Base-by-base conservation (phyloP, 1,284 basidiomycete species). In the Apiotrichum mycotoxinovorans region DNA sequence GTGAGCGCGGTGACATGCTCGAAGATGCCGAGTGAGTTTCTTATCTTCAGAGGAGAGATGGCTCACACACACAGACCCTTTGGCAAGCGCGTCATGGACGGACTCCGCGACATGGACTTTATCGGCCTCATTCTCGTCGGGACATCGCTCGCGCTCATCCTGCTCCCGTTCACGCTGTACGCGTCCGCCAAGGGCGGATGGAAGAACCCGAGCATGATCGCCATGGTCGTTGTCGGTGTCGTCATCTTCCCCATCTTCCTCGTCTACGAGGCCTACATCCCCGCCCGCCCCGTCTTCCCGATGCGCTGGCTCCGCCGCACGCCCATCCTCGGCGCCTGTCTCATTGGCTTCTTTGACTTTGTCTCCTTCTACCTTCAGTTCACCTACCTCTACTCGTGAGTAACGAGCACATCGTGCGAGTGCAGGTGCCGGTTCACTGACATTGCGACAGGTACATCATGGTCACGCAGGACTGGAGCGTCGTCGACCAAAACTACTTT, bases 321-420 rank as follows among this genome's bases (percentile, higher is more conserved):
- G 15, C 82, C 81, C 37, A 83, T 89, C 27, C 77, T 87, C 25
- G 78, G 83, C 26, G 83, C 86, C 0, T 79, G 83, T 25, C 69
- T 84, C 45, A 85, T 89, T 59, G 86, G 86, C 8, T 85, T 85
- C 68, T 83, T 86, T 57, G 86, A 88, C 71, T 88, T 87, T 66
- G 83, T 84, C 52, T 85, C 85, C 0, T 87, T 74, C 62, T 74
- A 71, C 57, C 69, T 75, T 18, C 69, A 71, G 51, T 69, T 67
- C 60, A 71, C 72, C 9, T 73, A 70, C 52, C 64, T 72, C 4
- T 71, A 75, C 65, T 69, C 70, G 65, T 71, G 42, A 67, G 69
- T 62, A 12, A 0, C 15, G 9, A 25, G 40, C 8, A 8, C 22
- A 5, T 40, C 11, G 10, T 9, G 23, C 46, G 7, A 8, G 9